Conservation (phyloP, 352 stramenopile species). For the Globisporangium parvum region DNA sequence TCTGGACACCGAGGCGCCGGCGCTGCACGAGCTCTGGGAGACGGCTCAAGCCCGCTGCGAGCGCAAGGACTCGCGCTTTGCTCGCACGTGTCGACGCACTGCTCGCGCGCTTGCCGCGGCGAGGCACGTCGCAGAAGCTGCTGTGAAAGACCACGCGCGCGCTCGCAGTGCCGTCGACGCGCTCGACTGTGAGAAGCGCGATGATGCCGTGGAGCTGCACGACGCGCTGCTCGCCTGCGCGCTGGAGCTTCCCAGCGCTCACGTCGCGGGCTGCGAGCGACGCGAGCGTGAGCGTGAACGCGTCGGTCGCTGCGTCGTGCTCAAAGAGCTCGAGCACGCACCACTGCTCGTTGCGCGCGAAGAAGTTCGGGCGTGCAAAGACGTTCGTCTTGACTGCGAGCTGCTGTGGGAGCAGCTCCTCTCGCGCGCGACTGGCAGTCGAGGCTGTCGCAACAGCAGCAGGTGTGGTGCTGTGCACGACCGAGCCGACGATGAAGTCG, state of each 20-base stretch:
- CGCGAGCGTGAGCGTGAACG: conserved; percentile 11
- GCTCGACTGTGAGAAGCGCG: conserved; percentile 15
- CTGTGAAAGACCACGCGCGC: conserved; percentile 30
- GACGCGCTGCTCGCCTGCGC: too few relatives aligned
- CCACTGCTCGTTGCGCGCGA: conserved; percentile 29
- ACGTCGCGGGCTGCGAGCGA: background rate
- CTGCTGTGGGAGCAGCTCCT: conserved; percentile 1
- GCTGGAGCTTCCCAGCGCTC: background rate
- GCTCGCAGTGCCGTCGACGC: conserved; percentile 6
- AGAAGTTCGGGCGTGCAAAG: conserved; percentile 24
- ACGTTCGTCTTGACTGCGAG: conserved; percentile 28
- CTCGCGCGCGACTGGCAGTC: background rate
- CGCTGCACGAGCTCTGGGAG: conserved; percentile 42
- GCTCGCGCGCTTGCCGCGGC: background rate
- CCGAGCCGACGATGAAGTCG: conserved; percentile 43
- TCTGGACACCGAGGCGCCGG: conserved; percentile 41
- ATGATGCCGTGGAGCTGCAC: background rate
- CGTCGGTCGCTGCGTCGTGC: background rate
- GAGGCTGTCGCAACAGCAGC: background rate
- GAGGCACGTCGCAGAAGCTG: conserved; percentile 13
- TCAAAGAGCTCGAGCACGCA: conserved; percentile 24
- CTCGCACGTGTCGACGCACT: conserved; percentile 2
- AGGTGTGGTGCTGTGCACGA: conserved; percentile 18
- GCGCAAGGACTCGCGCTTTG: conserved; percentile 26
- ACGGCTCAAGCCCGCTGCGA: conserved; percentile 25